These are phyloP conservation scores for Corchorus olitorius DNA, from an alignment of 345 rosid genomes.

Conservation along the genomic window DNA sequence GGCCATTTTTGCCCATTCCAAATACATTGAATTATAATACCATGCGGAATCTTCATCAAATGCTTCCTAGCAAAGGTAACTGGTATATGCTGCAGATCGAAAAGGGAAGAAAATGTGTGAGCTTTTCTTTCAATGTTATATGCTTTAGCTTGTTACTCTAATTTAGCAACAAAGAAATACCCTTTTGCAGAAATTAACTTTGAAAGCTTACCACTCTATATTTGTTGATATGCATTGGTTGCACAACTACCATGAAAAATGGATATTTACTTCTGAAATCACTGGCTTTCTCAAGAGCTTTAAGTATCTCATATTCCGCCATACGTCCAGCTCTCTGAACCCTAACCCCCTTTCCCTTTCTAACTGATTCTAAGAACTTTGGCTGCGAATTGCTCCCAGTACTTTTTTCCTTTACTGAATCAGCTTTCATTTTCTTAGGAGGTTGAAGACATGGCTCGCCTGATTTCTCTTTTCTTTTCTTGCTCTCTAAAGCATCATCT, in stretches of 20 bases:
- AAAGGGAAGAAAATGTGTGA: background rate
- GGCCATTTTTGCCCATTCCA: slow-evolving; percentile 10
- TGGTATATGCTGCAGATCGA: slow-evolving; percentile 9
- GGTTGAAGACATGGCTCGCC: background rate
- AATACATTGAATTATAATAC: background rate
- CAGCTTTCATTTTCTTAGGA: background rate
- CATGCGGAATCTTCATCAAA: background rate
- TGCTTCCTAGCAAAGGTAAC: slow-evolving; percentile 3
- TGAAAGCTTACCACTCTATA: too few species aligned
- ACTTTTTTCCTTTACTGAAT: background rate
- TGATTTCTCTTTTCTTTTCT: background rate
- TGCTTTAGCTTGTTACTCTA: background rate
- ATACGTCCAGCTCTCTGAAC: too few species aligned
- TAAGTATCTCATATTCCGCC: too few species aligned
- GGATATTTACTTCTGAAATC: too few species aligned
- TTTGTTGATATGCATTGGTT: too few species aligned
- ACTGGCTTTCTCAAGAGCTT: too few species aligned
- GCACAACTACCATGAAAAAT: too few species aligned
- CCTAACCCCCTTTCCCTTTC: too few species aligned
- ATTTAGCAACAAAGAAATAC: too few species aligned
- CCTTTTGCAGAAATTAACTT: too few species aligned
- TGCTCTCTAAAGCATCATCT: background rate
- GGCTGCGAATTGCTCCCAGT: background rate
- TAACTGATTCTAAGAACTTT: background rate
- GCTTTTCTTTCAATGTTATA: background rate